Evolutionary conservation across 768 basidiomycete genomes (phyloP), one percentile per base, ranked within the genome.

Genomic region (Roridomyces roridus): DNA sequence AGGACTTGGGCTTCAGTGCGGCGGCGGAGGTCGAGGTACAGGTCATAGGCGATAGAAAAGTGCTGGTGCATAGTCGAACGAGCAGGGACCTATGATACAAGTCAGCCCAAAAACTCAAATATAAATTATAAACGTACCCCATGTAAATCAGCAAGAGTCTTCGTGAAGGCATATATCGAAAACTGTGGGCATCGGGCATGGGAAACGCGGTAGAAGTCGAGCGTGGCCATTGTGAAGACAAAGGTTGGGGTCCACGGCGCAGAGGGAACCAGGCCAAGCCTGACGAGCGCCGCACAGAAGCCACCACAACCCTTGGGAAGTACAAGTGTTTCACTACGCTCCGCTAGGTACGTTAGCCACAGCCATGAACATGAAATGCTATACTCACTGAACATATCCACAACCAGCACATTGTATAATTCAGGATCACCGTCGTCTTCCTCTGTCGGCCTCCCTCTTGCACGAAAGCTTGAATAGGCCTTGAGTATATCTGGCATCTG

Each of bases 41-140:
- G 46, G 41, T 79, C 74, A 46, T 72, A 76, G 9, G 74, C 61
- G 20, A 70, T 62, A 1, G 70, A 64, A 24, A 80, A 60, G 12
- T 53, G 51, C 4, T 41, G 23, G 3, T 18, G 17, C 24, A 59
- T 41, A 15, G 54, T 51, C 11, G 47, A 31, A 9, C 34, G 50
- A 10, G 40, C 46, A 1, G 25, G 26, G 4, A 49, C 31, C 31
- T 34, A 8, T 15, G 14, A 6, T 15, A 3, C 10, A 8, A 15
- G 15, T 34, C 4, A 34, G 7, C 15, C 10, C 7, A 34, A 10
- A 3, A 8, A 34, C 10, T 10, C 4, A 34, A 4, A 15, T 11
- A 11, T 34, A 15, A 34, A 34, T 11, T 10, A 34, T 11, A 3
- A 15, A 8, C 31, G 3, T 23, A 41, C 29, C 12, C 49, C 44